Conservation (phyloP, 176 grass and related monocot species). For the Avena sativa region DNA sequence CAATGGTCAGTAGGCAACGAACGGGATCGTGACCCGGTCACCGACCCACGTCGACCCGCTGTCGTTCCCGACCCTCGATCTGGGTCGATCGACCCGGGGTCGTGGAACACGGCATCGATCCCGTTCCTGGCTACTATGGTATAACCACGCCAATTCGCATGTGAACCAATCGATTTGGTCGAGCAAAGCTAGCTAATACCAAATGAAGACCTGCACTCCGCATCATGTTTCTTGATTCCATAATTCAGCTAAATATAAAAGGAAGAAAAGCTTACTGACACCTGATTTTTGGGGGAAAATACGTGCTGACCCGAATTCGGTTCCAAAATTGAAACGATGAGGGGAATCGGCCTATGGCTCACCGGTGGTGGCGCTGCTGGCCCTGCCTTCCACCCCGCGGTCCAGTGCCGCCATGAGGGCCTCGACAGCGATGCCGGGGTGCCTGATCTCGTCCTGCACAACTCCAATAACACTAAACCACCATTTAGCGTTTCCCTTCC, state of each 20-base stretch:
- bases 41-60: too few relatives aligned
- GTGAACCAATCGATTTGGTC: too few relatives aligned
- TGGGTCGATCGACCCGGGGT: too few relatives aligned
- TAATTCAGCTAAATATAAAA: slow-evolving; percentile 31
- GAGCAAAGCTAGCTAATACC: background rate
- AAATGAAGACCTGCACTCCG: slow-evolving; percentile 23
- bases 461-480: too few relatives aligned
- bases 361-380: slow-evolving; percentile 24
- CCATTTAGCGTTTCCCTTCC: too few relatives aligned
- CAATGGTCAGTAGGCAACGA: too few relatives aligned
- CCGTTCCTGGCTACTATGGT: too few relatives aligned
- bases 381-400: slow-evolving; percentile 73
- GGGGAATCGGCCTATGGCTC: background rate
- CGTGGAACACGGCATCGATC: too few relatives aligned
- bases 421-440: slow-evolving; percentile 34
- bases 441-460: too few relatives aligned
- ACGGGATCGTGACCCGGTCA: too few relatives aligned
- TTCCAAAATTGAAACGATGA: background rate
- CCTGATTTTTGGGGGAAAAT: background rate
- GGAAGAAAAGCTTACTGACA: slow-evolving; percentile 6
- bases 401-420: slow-evolving; percentile 79
- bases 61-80: too few relatives aligned
- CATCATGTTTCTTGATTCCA: slow-evolving; percentile 9
- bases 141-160: too few relatives aligned
- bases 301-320: slow-evolving; percentile 13